These are phyloP conservation scores for Metschnikowia borealis DNA, from an alignment of 805 yeast genomes.

Conservation along the genomic window DNA sequence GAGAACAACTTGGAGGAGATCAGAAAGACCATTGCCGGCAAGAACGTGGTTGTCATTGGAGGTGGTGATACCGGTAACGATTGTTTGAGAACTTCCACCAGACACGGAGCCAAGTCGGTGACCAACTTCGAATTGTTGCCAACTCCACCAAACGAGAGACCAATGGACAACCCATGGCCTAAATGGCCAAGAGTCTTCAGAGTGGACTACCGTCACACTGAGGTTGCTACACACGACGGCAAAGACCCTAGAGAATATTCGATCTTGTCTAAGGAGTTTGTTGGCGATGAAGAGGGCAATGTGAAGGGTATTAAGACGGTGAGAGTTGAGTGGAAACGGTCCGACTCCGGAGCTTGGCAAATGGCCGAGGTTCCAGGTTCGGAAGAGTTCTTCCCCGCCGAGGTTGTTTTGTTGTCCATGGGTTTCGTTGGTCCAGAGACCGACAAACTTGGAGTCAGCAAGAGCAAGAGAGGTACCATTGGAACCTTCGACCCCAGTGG, in stretches of 20 bases:
- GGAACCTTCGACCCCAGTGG: constrained; percentile 55
- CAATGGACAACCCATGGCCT: constrained; percentile 98
- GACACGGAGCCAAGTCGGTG: constrained; percentile 96
- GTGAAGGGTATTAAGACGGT: constrained; percentile 95
- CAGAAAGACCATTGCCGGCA: constrained; percentile 68
- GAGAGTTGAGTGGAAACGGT: constrained; percentile 96
- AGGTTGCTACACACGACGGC: constrained; percentile 91
- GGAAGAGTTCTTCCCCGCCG: constrained; percentile 94
- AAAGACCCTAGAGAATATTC: constrained; percentile 97
- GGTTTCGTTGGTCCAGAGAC: constrained; percentile 97
- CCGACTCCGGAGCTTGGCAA: constrained; percentile 96
- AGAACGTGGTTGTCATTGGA: constrained; percentile 93
- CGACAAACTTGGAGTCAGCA: constrained; percentile 60
- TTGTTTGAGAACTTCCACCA: constrained; percentile 94
- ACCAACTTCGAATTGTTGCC: constrained; percentile 93
- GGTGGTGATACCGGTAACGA: constrained; percentile 99
- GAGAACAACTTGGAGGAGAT: constrained; percentile 77
- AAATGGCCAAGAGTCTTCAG: constrained; percentile 99
- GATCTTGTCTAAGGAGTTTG: constrained; percentile 90
- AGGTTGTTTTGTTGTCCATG: constrained; percentile 89
- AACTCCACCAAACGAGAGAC: constrained; percentile 79
- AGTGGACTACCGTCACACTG: constrained; percentile 96
- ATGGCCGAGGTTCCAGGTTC: constrained; percentile 96
- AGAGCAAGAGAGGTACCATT: constrained; percentile 84
- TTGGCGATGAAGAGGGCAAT: constrained; percentile 91